A percentile compares a stretch with the other conserved stretches of the same genome.
Conservation (phyloP, 2,329 filamentous ascomycete species). For the Fusarium tuaranense region DNA sequence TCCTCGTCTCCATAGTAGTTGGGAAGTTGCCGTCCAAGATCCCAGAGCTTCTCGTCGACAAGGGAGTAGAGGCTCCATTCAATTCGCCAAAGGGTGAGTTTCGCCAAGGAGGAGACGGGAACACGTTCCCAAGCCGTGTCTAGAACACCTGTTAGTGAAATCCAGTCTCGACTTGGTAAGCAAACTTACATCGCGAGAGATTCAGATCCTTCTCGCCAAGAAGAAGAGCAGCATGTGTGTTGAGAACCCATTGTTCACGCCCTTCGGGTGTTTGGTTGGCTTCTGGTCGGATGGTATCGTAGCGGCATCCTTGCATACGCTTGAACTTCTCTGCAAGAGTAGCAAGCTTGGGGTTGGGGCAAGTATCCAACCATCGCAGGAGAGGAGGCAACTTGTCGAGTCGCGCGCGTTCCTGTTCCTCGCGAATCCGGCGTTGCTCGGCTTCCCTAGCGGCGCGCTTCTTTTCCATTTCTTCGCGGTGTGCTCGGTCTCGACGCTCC, state of each 20-base stretch:
- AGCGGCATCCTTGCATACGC: conserved; percentile 70
- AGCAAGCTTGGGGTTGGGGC: conserved; percentile 62
- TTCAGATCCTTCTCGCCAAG: conserved; percentile 73
- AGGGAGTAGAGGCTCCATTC: conserved; percentile 69
- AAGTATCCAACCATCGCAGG: conserved; percentile 69
- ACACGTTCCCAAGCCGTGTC: conserved; percentile 70
- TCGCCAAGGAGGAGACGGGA: conserved; percentile 65
- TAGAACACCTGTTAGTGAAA: conserved; percentile 43
- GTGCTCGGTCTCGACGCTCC: conserved; percentile 58
- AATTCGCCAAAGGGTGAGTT: conserved; percentile 69
- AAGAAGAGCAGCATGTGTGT: conserved; percentile 72
- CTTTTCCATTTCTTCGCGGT: conserved; percentile 60
- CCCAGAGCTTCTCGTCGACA: conserved; percentile 60
- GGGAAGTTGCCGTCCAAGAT: conserved; percentile 65
- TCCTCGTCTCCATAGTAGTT: conserved; percentile 62
- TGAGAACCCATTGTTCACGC: conserved; percentile 75
- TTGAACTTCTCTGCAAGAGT: conserved; percentile 66
- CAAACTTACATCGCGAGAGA: conserved; percentile 68
- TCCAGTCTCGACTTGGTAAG: neutral
- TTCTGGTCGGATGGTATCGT: conserved; percentile 70
- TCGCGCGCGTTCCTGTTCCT: conserved; percentile 67
- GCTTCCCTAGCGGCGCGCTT: conserved; percentile 64
- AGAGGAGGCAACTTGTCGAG: conserved; percentile 70
- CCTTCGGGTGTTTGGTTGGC: conserved; percentile 65
- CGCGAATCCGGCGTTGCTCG: conserved; percentile 61